Base-by-base conservation (phyloP, 768 basidiomycete genomes). In the Suillus paluster region DNA sequence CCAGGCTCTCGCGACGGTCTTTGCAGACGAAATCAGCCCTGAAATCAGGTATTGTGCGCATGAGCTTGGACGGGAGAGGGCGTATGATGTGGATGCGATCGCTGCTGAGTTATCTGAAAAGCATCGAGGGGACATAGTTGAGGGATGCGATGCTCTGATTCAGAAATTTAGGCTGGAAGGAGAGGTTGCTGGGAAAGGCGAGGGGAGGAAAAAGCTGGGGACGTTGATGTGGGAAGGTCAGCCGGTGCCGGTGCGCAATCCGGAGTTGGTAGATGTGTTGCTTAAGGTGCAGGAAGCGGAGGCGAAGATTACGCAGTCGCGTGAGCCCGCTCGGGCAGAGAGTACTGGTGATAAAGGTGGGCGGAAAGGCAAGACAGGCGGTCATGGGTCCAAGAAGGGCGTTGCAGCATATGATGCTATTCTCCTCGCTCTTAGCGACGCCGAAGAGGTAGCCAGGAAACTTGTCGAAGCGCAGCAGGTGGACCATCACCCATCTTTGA, bases 1-100 rank as follows among this genome's bases (percentile, higher is more conserved):
- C 54, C 94, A 96, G 75, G 97, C 96, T 1, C 83, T 98, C 10
- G 91, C 94, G 5, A 84, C 86, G 10, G 81, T 92, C 34, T 91
- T 93, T 70, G 84, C 89, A 6, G 96, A 99, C 70, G 90, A 92
- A 68, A 86, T 97, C 58, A 89, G 92, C 25, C 95, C 97, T 0
- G 88, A 97, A 73, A 94, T 99, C 58, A 82, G 97, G 49, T 90
- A 95, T 75, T 94, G 91, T 67, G 95, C 96, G 0, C 97, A 98
- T 68, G 89, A 94, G 69, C 80, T 96, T 15, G 92, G 94, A 1
- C 80, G 86, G 57, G 80, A 80, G 46, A 89, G 87, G 68, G 88
- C 92, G 4, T 96, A 95, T 75, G 92, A 95, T 71, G 78, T 95
- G 34, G 89, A 92, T 64, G 84, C 80, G 5, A 90, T 95, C 64